Evolutionary conservation across 2,329 filamentous ascomycete species (phyloP).

Genomic region (Cytospora mali): DNA sequence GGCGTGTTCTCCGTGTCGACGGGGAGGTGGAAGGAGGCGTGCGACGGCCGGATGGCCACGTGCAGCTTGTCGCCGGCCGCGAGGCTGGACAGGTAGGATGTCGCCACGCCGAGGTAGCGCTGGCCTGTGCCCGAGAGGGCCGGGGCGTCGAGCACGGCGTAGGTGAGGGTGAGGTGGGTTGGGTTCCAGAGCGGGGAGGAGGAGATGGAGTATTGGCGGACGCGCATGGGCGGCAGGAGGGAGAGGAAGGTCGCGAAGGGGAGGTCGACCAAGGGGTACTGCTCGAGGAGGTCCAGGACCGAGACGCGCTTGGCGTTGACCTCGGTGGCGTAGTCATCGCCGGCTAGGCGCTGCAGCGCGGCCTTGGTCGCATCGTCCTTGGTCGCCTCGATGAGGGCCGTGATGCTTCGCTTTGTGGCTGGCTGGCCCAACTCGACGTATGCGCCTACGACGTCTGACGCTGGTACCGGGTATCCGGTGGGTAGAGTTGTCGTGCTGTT

Average conservation of each 20-base stretch:
- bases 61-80: constrained; percentile 46
- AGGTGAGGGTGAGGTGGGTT: constrained; percentile 64
- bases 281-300: constrained; percentile 63
- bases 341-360: constrained; percentile 42
- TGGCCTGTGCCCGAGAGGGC: constrained; percentile 53
- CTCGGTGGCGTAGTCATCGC: constrained; percentile 42
- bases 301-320: constrained; percentile 54
- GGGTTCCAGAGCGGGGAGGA: constrained; percentile 67
- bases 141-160: constrained; percentile 63
- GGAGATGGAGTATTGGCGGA: constrained; percentile 62
- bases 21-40: constrained; percentile 52
- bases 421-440: constrained; percentile 74
- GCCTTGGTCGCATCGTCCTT: constrained; percentile 46
- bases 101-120: constrained; percentile 58
- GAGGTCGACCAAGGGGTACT: constrained; percentile 54
- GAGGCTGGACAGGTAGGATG: constrained; percentile 58
- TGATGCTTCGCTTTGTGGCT: constrained; percentile 59
- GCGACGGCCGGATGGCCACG: constrained; percentile 52
- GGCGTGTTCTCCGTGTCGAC: constrained; percentile 48
- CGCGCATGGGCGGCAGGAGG: constrained; percentile 65
- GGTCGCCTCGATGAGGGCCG: constrained; percentile 51
- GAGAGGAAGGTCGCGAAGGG: constrained; percentile 62
- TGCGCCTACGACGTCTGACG: constrained; percentile 64
- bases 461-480: constrained; percentile 58
- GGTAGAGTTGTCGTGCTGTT: constrained; percentile 55